Evolutionary conservation across 441 rosid genomes (phyloP), one percentile per base, ranked within the genome.

Genomic region (Iberis amara): DNA sequence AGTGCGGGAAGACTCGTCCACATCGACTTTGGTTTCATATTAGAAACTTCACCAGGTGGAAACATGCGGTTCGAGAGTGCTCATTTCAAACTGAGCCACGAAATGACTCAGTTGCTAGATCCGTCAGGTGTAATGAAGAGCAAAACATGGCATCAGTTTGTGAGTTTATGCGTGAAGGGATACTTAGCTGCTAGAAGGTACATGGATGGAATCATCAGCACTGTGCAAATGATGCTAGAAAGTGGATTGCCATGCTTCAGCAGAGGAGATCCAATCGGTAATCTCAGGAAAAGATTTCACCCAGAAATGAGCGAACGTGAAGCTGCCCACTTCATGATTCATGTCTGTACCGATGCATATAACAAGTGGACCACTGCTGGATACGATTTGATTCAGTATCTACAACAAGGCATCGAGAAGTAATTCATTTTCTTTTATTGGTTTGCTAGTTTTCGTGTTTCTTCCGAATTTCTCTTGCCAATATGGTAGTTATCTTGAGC

Each of bases 61-160:
- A 92, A 92, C 70, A 86, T 92, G 99, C 79, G 94, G 28, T 92
- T 92, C 12, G 99, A 92, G 74, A 92, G 88, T 61, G 99, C 99
- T 12, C 96, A 92, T 72, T 89, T 92, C 75, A 92, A 92, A 72
- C 80, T 92, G 78, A 92, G 99, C 75, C 97, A 92, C 61, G 97
- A 92, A 77, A 92, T 92, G 99, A 92, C 99, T 42, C 99, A 92
- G 51, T 71, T 92, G 40, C 75, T 92, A 39, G 99, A 92, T 55
- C 99, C 99, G 3, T 86, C 97, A 0, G 97, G 97, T 46, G 81
- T 73, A 46, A 86, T 89, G 97, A 92, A 89, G 72, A 89, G 99
- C 54, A 94, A 92, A 33, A 82, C 88, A 14, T 89, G 99, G 99
- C 54, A 67, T 43, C 80, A 69, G 12, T 92, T 92, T 41, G 90